Conservation (phyloP, 257 asterid genomes). For the Lantana camara region DNA sequence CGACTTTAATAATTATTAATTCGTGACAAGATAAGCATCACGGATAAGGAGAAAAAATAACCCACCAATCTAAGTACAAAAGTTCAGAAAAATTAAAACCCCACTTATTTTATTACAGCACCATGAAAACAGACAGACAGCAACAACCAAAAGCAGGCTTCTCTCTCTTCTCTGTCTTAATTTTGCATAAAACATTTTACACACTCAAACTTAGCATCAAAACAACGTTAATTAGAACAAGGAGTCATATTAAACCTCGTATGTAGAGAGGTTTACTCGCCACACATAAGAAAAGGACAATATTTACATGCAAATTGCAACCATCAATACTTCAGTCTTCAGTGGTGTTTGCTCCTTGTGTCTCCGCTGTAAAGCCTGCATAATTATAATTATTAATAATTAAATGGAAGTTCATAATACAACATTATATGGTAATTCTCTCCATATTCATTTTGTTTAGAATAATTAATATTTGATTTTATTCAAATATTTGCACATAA, state of each 20-base stretch:
- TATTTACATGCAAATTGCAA: slow-evolving; percentile 42
- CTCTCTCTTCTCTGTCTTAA: neutral
- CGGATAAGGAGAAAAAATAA: neutral
- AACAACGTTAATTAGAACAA: neutral
- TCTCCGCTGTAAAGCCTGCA: slow-evolving; percentile 91
- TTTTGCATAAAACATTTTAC: neutral
- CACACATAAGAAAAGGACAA: slow-evolving; percentile 11
- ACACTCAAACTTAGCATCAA: slow-evolving; percentile 4
- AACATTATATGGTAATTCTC: no score
- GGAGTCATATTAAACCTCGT: neutral
- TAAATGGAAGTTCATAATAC: neutral
- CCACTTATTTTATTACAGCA: neutral
- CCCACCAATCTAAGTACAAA: neutral
- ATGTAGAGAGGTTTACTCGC: neutral
- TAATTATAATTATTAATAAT: neutral
- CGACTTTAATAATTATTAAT: no score
- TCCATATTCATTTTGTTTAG: no score
- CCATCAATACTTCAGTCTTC: slow-evolving; percentile 24
- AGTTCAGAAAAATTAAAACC: neutral
- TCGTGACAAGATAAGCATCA: slow-evolving; percentile 8
- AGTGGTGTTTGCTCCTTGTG: slow-evolving; percentile 76
- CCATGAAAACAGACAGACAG: neutral
- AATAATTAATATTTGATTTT: no score
- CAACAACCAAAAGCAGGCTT: neutral
- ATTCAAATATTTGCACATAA: no score